Percentiles rank a stretch among this genome's conserved stretches.
Evolutionary conservation across 73 alveolate genomes (phyloP).

Genomic region (Blepharisma japonicum): DNA sequence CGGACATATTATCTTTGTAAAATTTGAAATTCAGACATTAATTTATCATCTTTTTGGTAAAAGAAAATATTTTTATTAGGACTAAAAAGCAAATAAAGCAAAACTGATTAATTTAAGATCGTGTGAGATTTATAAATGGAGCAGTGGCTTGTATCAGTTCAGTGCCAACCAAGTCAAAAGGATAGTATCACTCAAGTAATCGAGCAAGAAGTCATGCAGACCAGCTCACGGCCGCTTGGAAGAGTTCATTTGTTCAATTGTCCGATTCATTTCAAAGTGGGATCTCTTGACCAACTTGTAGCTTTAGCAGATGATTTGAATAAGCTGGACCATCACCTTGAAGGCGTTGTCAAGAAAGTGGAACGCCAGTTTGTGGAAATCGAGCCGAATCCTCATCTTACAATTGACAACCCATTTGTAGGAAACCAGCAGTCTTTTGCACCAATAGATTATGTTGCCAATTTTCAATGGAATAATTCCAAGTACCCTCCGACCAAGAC

Average conservation of each 20-base stretch:
- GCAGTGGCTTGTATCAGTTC: slow-evolving; percentile 27
- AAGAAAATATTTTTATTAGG: no score
- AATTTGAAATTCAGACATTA: no score
- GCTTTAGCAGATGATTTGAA: slow-evolving; percentile 57
- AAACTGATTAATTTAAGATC: no score
- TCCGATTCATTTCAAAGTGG: slow-evolving; percentile 45
- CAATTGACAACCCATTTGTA: not conserved
- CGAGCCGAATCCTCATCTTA: slow-evolving; percentile 17
- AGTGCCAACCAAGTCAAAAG: slow-evolving; percentile 1
- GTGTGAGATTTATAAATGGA: not conserved
- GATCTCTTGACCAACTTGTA: slow-evolving; percentile 55
- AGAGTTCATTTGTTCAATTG: not conserved
- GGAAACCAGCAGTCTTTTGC: slow-evolving; percentile 4
- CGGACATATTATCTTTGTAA: no score
- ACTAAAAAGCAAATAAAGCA: no score
- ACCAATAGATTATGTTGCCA: slow-evolving; percentile 39
- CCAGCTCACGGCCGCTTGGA: not conserved
- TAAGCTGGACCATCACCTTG: slow-evolving; percentile 56
- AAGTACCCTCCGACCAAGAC: slow-evolving; percentile 59
- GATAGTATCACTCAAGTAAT: not conserved
- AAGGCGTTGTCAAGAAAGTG: slow-evolving; percentile 48
- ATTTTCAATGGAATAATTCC: slow-evolving; percentile 57
- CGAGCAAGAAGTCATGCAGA: not conserved
- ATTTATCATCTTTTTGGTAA: no score
- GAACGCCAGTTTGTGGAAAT: slow-evolving; percentile 54